Conservation (phyloP, 2,329 filamentous ascomycete species). For the Cladosporium sp. region DNA sequence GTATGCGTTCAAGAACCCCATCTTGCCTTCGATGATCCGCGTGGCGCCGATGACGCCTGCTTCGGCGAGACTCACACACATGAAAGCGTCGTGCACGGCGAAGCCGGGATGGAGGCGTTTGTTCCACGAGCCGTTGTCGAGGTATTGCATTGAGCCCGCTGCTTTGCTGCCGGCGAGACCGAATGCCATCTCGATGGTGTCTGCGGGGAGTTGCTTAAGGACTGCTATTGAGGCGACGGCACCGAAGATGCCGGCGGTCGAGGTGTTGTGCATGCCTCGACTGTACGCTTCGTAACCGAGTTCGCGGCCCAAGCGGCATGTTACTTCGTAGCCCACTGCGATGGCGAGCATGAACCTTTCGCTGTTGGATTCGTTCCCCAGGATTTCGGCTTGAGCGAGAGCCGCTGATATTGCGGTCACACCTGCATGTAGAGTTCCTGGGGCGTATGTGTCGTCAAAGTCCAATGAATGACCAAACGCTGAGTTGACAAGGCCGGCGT, state of each 20-base stretch:
- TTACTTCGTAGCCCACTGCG: conserved; percentile 33
- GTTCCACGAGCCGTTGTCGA: conserved; percentile 37
- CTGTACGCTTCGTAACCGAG: conserved; percentile 32
- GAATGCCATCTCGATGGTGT: conserved; percentile 31
- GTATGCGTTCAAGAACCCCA: conserved; percentile 29
- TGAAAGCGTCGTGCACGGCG: conserved; percentile 36
- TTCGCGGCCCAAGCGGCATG: conserved; percentile 32
- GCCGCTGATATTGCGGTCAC: conserved; percentile 39
- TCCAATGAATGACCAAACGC: conserved; percentile 42
- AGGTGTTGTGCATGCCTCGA: conserved; percentile 37
- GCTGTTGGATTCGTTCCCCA: conserved; percentile 16
- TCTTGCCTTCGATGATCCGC: conserved; percentile 26
- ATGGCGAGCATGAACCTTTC: conserved; percentile 31
- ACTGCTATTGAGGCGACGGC: conserved; percentile 31
- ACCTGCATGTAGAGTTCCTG: conserved; percentile 40
- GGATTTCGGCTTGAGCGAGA: conserved; percentile 31
- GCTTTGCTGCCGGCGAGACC: conserved; percentile 36
- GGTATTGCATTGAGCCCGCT: conserved; percentile 37
- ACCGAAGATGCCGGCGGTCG: conserved; percentile 36
- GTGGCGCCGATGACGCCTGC: conserved; percentile 31
- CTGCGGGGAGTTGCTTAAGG: conserved; percentile 24
- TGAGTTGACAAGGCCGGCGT: conserved; percentile 40
- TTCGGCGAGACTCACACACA: conserved; percentile 34
- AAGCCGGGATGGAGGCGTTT: conserved; percentile 38
- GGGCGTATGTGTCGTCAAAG: conserved; percentile 44